Conservation (phyloP, 2,329 filamentous ascomycete genomes). For the Pestalotiopsis sp. region DNA sequence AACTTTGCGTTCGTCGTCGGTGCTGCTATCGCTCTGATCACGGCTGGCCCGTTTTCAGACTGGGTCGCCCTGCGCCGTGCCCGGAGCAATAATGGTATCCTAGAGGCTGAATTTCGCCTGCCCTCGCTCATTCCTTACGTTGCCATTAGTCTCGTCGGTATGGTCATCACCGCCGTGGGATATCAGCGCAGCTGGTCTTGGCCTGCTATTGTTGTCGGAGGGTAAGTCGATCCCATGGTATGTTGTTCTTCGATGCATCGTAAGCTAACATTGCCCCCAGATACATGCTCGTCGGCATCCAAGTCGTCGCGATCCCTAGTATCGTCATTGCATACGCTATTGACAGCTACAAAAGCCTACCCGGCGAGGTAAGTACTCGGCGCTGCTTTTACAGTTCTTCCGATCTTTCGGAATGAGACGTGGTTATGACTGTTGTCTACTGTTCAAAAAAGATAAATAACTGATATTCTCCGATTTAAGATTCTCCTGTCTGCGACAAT, state of each 20-base stretch:
- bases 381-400: no score
- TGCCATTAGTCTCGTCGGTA: slow-evolving; percentile 43
- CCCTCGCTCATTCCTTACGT: slow-evolving; percentile 45
- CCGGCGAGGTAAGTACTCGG: slow-evolving; percentile 43
- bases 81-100: slow-evolving; percentile 41
- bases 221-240: slow-evolving; percentile 34
- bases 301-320: slow-evolving; percentile 53
- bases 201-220: slow-evolving; percentile 47
- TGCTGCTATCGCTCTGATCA: slow-evolving; percentile 39
- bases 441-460: no score
- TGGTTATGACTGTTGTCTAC: slow-evolving; percentile 50
- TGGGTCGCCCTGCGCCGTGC: slow-evolving; percentile 41
- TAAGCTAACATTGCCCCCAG: not conserved
- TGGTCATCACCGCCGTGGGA: slow-evolving; percentile 48
- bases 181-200: slow-evolving; percentile 50
- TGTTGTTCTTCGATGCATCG: no score
- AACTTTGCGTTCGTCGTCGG: slow-evolving; percentile 49
- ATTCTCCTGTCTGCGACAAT: slow-evolving; percentile 51
- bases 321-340: slow-evolving; percentile 62
- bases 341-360: slow-evolving; percentile 65
- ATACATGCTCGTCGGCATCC: slow-evolving; percentile 26
- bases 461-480: no score
- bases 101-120: slow-evolving; percentile 49
- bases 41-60: slow-evolving; percentile 46
- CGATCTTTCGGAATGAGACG: no score